Percentiles rank a stretch among this genome's conserved stretches.
Evolutionary conservation across 768 basidiomycete genomes (phyloP).

Genomic region (Paxillus ammoniavirescens): DNA sequence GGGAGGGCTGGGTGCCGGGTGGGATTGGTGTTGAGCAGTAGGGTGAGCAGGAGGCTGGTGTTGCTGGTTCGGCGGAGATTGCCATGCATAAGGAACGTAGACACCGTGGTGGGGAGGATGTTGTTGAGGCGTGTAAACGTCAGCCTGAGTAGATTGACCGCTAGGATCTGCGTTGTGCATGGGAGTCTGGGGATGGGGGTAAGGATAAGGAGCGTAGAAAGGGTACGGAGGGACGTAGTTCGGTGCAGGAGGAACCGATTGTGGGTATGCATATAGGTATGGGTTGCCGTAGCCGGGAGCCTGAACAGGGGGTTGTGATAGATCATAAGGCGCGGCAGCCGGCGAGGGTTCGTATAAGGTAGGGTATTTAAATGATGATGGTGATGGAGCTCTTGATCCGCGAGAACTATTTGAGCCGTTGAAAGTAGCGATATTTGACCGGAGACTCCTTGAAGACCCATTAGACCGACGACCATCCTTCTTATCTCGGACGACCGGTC

Average conservation of each 20-base stretch:
- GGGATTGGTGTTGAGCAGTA: conserved; percentile 40
- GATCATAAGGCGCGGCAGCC: conserved; percentile 27
- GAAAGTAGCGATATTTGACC: conserved; percentile 50
- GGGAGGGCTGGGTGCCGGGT: conserved; percentile 30
- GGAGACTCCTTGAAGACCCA: conserved; percentile 58
- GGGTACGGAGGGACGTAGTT: conserved; percentile 41
- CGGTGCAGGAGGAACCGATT: conserved; percentile 32
- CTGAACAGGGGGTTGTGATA: conserved; percentile 31
- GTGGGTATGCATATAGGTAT: conserved; percentile 43
- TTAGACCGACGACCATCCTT: conserved; percentile 53
- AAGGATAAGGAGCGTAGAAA: conserved; percentile 49
- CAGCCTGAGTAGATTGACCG: conserved; percentile 25
- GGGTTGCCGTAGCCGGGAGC: conserved; percentile 29
- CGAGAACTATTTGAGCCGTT: conserved; percentile 62
- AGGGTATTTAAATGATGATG: conserved; percentile 69
- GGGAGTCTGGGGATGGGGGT: conserved; percentile 47
- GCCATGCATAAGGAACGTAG: conserved; percentile 32
- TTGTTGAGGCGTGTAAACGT: conserved; percentile 33
- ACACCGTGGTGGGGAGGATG: conserved; percentile 31
- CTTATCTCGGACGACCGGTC: conserved; percentile 53
- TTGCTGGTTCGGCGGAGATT: conserved; percentile 31
- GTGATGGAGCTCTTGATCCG: conserved; percentile 71
- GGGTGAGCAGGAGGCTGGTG: conserved; percentile 35
- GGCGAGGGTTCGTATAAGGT: conserved; percentile 64
- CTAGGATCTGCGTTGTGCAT: conserved; percentile 38